Conservation (phyloP, 805 yeast genomes). For the Danielozyma ontarioensis region DNA sequence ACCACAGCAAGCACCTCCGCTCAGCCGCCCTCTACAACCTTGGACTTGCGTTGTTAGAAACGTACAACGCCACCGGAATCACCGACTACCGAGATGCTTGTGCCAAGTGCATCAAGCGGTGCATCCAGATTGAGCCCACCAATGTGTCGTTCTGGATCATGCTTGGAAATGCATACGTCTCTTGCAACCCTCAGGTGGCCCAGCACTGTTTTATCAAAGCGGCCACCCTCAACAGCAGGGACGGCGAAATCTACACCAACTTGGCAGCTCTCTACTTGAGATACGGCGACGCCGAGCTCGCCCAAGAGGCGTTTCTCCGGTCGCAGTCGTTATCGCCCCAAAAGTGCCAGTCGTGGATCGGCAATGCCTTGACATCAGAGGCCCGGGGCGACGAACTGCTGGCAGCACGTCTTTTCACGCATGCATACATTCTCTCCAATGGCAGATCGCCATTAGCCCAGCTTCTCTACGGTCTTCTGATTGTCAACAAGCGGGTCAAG, state of each 20-base stretch:
- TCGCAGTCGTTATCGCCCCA: conserved; percentile 83
- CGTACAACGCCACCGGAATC: conserved; percentile 2
- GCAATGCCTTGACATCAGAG: conserved; percentile 65
- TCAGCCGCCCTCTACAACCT: conserved; percentile 61
- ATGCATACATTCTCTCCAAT: conserved; percentile 72
- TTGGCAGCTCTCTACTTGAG: conserved; percentile 72
- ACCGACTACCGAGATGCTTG: conserved; percentile 43
- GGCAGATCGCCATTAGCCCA: conserved; percentile 69
- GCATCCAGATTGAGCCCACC: conserved; percentile 66
- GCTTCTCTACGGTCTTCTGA: conserved; percentile 61
- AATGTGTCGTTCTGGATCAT: conserved; percentile 77
- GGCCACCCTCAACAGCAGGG: conserved; percentile 59
- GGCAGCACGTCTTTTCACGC: conserved; percentile 64
- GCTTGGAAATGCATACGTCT: conserved; percentile 69
- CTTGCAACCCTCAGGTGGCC: conserved; percentile 62
- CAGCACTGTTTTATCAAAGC: conserved; percentile 95
- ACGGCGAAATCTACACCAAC: conserved; percentile 72
- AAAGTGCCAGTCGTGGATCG: conserved; percentile 74
- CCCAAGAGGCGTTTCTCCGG: conserved; percentile 64
- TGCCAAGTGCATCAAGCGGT: conserved; percentile 52
- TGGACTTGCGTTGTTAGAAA: conserved; percentile 57
- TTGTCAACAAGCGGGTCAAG: conserved; percentile 42
- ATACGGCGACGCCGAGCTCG: conserved; percentile 64
- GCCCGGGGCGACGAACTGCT: conserved; percentile 43
- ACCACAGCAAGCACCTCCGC: conserved; percentile 43